Conservation (phyloP, 2,329 filamentous ascomycete genomes). For the Cladosporium sp. region DNA sequence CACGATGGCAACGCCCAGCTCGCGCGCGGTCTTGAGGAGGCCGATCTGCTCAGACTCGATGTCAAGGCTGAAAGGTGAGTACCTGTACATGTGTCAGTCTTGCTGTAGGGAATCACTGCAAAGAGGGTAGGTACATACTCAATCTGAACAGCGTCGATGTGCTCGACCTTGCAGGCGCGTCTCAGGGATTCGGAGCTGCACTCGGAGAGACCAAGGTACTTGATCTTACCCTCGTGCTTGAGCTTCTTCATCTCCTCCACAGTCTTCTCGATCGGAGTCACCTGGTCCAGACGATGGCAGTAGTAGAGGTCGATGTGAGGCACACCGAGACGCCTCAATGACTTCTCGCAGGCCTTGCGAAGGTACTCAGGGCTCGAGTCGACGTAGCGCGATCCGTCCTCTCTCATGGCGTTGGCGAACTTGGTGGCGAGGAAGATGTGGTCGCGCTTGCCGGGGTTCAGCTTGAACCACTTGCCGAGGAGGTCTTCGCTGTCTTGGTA, state of each 20-base stretch:
- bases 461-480: slow-evolving; percentile 42
- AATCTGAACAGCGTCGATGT: slow-evolving; percentile 54
- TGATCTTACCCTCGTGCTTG: slow-evolving; percentile 57
- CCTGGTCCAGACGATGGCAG: slow-evolving; percentile 44
- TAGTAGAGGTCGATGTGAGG: slow-evolving; percentile 46
- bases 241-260: slow-evolving; percentile 51
- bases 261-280: slow-evolving; percentile 51
- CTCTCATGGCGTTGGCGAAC: slow-evolving; percentile 48
- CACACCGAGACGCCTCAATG: slow-evolving; percentile 43
- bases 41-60: slow-evolving; percentile 56
- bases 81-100: slow-evolving; percentile 28
- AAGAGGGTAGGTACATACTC: slow-evolving; percentile 37
- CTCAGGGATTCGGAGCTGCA: slow-evolving; percentile 52
- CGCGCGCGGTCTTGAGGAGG: slow-evolving; percentile 56
- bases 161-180: slow-evolving; percentile 52
- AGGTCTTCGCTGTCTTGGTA: slow-evolving; percentile 47
- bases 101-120: neutral
- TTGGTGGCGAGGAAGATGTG: slow-evolving; percentile 56
- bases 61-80: slow-evolving; percentile 55
- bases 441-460: slow-evolving; percentile 49
- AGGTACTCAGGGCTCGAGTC: slow-evolving; percentile 34
- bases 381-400: slow-evolving; percentile 40
- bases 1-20: slow-evolving; percentile 59
- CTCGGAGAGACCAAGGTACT: slow-evolving; percentile 58
- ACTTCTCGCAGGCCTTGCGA: slow-evolving; percentile 41